Conservation (phyloP, 2,329 filamentous ascomycete genomes). For the Penicillium expansum region DNA sequence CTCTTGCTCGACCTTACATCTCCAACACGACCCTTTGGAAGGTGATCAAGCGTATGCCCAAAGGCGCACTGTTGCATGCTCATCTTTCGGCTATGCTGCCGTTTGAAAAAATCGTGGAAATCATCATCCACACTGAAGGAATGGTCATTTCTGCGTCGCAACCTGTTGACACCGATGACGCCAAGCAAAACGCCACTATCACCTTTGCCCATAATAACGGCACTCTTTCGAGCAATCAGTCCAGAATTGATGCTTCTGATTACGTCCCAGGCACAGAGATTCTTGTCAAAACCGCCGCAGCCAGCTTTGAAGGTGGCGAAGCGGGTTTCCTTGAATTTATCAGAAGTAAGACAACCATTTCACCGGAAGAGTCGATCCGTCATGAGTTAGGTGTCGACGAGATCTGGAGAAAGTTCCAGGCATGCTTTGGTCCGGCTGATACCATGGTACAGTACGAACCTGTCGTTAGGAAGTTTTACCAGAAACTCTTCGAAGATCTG, state of each 20-base stretch:
- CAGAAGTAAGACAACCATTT: not conserved
- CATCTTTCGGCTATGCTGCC: slow-evolving; percentile 89
- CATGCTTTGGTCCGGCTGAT: not conserved
- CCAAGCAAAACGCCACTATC: not conserved
- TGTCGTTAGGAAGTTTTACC: slow-evolving; percentile 49
- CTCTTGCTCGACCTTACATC: slow-evolving; percentile 77
- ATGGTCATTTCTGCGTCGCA: not conserved
- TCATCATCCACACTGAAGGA: not conserved
- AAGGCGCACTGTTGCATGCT: slow-evolving; percentile 66
- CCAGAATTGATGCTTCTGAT: not conserved
- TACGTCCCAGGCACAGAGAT: not conserved
- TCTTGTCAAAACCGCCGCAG: not conserved
- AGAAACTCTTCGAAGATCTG: slow-evolving; percentile 65
- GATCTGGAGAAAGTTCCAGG: not conserved
- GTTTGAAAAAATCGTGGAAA: slow-evolving; percentile 50
- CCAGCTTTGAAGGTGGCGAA: not conserved
- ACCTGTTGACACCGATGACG: not conserved
- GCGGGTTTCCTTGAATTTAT: not conserved
- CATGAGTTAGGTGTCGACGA: not conserved
- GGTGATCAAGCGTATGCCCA: slow-evolving; percentile 80
- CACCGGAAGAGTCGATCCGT: not conserved
- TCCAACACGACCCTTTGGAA: slow-evolving; percentile 80
- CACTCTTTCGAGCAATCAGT: not conserved
- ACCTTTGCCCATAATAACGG: not conserved
- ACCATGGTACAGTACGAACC: not conserved